Conservation (phyloP, 2,329 filamentous ascomycete genomes). For the Elsinoe fawcettii region DNA sequence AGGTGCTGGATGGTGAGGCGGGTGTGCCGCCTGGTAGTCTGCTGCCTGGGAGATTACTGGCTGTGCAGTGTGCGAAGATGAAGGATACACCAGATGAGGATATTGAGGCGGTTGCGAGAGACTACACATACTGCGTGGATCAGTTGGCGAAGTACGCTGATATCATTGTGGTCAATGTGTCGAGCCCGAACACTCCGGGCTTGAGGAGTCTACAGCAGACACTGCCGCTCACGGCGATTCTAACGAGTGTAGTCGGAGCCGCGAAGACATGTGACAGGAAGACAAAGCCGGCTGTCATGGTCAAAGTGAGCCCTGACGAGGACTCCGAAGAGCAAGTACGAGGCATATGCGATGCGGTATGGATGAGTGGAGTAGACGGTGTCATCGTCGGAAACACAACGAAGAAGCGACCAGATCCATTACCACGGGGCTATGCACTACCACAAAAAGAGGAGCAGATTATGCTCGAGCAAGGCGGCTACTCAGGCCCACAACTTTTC, state of each 20-base stretch:
- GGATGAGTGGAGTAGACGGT: conserved; percentile 78
- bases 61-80: conserved; percentile 95
- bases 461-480: conserved; percentile 73
- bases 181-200: conserved; percentile 90
- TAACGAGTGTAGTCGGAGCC: conserved; percentile 74
- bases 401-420: conserved; percentile 64
- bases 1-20: conserved; percentile 69
- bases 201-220: conserved; percentile 78
- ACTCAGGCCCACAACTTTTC: conserved; percentile 86
- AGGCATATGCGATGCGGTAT: conserved; percentile 81
- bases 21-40: conserved; percentile 77
- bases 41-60: conserved; percentile 64
- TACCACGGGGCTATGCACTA: conserved; percentile 60
- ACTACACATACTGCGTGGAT: conserved; percentile 84
- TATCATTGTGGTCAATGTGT: conserved; percentile 96
- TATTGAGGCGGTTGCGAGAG: conserved; percentile 67
- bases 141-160: conserved; percentile 82
- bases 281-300: conserved; percentile 77
- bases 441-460: conserved; percentile 58
- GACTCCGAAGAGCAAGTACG: conserved; percentile 75
- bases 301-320: conserved; percentile 96
- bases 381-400: conserved; percentile 98
- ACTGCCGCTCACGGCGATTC: conserved; percentile 71
- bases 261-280: conserved; percentile 62
- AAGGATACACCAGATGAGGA: conserved; percentile 82